Evolutionary conservation across 345 rosid species (phyloP).

Genomic region (Moricandia arvensis): DNA sequence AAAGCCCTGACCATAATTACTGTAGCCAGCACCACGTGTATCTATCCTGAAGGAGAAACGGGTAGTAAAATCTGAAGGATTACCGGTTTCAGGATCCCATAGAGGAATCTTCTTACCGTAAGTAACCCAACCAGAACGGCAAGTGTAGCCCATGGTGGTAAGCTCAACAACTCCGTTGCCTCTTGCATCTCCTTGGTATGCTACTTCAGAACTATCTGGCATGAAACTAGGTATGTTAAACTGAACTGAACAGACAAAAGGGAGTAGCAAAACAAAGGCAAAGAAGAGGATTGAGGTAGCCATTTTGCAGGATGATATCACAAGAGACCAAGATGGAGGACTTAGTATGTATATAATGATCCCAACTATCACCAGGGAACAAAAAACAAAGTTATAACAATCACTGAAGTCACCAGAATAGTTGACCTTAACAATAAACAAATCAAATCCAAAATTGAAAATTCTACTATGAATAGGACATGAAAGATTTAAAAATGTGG

Average conservation of each 20-base stretch:
- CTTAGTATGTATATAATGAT: slow-evolving; percentile 6
- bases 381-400: neutral
- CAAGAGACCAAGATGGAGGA: slow-evolving; percentile 12
- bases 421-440: slow-evolving; percentile 28
- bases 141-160: slow-evolving; percentile 10
- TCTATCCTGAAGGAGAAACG: slow-evolving; percentile 38
- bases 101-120: slow-evolving; percentile 24
- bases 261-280: slow-evolving; percentile 16
- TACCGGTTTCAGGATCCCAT: slow-evolving; percentile 1
- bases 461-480: slow-evolving; percentile 7
- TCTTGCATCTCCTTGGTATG: slow-evolving; percentile 33
- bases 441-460: slow-evolving; percentile 1
- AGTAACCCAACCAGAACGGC: slow-evolving; percentile 34
- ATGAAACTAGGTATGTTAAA: slow-evolving; percentile 27
- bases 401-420: neutral
- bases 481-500: slow-evolving; percentile 9
- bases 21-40: neutral
- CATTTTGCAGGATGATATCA: slow-evolving; percentile 9
- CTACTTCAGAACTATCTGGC: neutral
- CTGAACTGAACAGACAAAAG: slow-evolving; percentile 10
- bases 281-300: slow-evolving; percentile 13
- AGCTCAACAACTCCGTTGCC: slow-evolving; percentile 32
- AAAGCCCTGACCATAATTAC: slow-evolving; percentile 27
- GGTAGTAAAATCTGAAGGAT: slow-evolving; percentile 31
- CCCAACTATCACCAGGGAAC: too few relatives aligned